Base-by-base conservation (phyloP, 345 rosid species). In the Eucalyptus paniculata region DNA sequence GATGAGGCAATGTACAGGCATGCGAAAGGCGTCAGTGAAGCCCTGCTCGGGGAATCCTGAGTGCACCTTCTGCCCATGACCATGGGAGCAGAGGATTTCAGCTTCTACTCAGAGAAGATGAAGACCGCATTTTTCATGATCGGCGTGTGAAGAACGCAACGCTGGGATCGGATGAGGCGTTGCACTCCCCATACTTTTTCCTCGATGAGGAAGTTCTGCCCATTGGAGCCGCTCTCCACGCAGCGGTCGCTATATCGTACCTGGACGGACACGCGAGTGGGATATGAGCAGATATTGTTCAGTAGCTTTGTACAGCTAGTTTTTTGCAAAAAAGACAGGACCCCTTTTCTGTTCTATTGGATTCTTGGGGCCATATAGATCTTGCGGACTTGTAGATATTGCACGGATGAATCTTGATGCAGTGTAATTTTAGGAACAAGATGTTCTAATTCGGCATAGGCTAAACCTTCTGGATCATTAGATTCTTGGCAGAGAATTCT, bases 1-100 rank as follows among this genome's bases (percentile, higher is more conserved):
- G 93, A 95, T 47, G 93, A 92, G 90, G 77, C 87, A 2, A 87
- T 92, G 91, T 94, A 94, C 83, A 56, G 91, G 80, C 95, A 92
- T 40, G 95, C 83, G 1, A 95, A 93, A 89, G 86, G 21, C 17
- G 93, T 92, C 34, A 93, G 95, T 37, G 91, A 88, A 80, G 87
- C 81, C 87, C 28, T 94, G 92, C 90, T 95, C 3, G 94, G 95
- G 3, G 87, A 92, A 89, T 65, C 92, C 30, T 92, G 90, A 49
- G 93, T 94, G 82, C 88, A 24, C 32, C 89, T 91, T 21, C 2
- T 72, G 30, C 92, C 94, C 37, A 34, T 65, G 92, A 5, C 2
- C 5, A 94, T 94, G 97, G 97, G 51, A 62, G 94, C 95, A 40
- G 97, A 95, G 90, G 97, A 95, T 88, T 95, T 94, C 91, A 90